Percentiles rank a stretch among this genome's conserved stretches.
phyloP scores from a whole-genome alignment of 768 basidiomycete genomes.

The Trichaptum fuscoviolaceum region DNA sequence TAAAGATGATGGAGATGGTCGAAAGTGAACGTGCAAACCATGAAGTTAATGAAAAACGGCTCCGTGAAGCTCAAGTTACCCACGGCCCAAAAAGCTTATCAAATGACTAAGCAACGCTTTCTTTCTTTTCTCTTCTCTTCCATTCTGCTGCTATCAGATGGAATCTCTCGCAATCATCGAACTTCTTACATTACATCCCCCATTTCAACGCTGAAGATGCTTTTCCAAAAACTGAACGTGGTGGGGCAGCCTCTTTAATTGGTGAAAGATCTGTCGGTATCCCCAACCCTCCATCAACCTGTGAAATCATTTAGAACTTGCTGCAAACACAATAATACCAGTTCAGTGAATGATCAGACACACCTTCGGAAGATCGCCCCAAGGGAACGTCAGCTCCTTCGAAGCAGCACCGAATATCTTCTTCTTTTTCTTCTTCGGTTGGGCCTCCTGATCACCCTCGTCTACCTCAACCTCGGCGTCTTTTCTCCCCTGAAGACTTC shows the following conservation, averaged over 20 bases:
- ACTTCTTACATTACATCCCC: background rate
- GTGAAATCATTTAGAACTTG: background rate
- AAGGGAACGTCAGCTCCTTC: conserved; percentile 37
- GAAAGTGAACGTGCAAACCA: background rate
- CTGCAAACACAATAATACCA: conserved; percentile 14
- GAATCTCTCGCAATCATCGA: background rate
- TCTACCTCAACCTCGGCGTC: conserved; percentile 15
- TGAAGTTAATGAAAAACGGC: conserved; percentile 6
- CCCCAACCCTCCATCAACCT: conserved; percentile 39
- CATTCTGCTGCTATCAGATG: background rate
- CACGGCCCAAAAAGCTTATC: background rate
- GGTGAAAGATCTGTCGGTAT: conserved; percentile 69
- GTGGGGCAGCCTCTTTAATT: conserved; percentile 52
- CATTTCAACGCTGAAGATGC: background rate
- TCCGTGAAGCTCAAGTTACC: background rate
- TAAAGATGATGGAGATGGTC: background rate
- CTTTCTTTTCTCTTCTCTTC: background rate
- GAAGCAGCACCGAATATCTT: conserved; percentile 45
- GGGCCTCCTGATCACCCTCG: conserved; percentile 21
- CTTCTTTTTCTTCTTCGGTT: conserved; percentile 63
- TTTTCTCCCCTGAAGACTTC: conserved; percentile 7
- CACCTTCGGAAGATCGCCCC: conserved; percentile 40
- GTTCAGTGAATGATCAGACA: conserved; percentile 8
- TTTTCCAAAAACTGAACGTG: conserved; percentile 30
- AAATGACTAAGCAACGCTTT: conserved; percentile 1